phyloP scores from a whole-genome alignment of 768 basidiomycete species.

The Trametes coccinea region DNA sequence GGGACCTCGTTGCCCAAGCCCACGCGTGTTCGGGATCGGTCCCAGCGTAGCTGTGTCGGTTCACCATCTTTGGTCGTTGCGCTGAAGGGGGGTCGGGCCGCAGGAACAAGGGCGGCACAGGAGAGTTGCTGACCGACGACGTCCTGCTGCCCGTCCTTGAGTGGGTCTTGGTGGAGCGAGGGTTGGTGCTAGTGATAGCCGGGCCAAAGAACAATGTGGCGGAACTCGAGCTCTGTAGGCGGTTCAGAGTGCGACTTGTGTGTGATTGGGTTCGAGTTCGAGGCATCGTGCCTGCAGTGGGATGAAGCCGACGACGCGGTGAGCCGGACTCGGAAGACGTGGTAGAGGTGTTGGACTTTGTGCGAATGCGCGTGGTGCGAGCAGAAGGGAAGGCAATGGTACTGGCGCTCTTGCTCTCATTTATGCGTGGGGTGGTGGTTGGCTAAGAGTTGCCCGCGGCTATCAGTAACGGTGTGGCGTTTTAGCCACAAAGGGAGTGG shows the following conservation, averaged over 20 bases:
- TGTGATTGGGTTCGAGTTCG: slow-evolving; percentile 36
- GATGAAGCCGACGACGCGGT: slow-evolving; percentile 55
- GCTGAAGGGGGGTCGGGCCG: slow-evolving; percentile 5
- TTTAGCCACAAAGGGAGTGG: slow-evolving; percentile 14
- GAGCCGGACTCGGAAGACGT: slow-evolving; percentile 54
- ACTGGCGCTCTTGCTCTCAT: slow-evolving; percentile 25
- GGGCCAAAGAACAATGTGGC: slow-evolving; percentile 74
- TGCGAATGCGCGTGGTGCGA: slow-evolving; percentile 37
- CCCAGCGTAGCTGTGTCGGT: slow-evolving; percentile 70
- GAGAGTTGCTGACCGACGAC: slow-evolving; percentile 2
- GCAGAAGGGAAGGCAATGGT: slow-evolving; percentile 41
- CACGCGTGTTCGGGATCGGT: slow-evolving; percentile 31
- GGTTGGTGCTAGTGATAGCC: slow-evolving; percentile 35
- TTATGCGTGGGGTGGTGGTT: slow-evolving; percentile 28
- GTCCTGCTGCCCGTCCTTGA: slow-evolving; percentile 3
- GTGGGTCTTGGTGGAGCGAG: not conserved
- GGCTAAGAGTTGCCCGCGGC: slow-evolving; percentile 2
- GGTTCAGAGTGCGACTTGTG: slow-evolving; percentile 44
- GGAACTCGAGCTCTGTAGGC: slow-evolving; percentile 53
- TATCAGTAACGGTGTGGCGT: slow-evolving; percentile 16
- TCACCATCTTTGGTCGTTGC: slow-evolving; percentile 37
- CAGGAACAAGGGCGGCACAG: slow-evolving; percentile 14
- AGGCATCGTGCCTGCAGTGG: slow-evolving; percentile 40
- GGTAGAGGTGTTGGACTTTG: slow-evolving; percentile 36
- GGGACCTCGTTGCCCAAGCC: slow-evolving; percentile 14